Evolutionary conservation across 805 yeast species (phyloP).

Genomic region (Starmerella tilneyi): DNA sequence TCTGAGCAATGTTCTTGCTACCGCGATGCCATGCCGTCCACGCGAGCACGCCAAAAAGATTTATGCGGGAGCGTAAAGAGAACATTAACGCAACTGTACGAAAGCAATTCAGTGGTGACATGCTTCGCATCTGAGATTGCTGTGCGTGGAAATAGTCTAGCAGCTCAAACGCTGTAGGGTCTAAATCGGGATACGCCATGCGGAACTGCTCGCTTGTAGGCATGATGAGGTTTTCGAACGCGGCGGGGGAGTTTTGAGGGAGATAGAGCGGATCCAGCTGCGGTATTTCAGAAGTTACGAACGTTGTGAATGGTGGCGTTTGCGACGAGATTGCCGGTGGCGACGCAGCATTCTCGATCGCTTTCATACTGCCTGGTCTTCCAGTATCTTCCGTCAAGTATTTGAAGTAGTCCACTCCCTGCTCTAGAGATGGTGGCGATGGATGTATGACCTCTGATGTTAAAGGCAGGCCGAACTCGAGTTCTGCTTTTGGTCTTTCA

Average conservation of each 20-base stretch:
- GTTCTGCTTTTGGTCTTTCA: no score
- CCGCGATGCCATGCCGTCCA: slow-evolving; percentile 41
- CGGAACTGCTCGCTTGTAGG: neutral
- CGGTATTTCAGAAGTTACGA: neutral
- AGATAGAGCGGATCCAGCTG: neutral
- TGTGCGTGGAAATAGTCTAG: slow-evolving; percentile 43
- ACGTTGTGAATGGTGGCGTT: neutral
- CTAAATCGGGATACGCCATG: slow-evolving; percentile 29
- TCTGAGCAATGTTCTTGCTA: slow-evolving; percentile 28
- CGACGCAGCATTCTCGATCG: neutral
- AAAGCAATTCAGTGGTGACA: slow-evolving; percentile 45
- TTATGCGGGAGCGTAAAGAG: slow-evolving; percentile 42
- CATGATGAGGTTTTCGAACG: neutral
- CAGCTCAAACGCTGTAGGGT: slow-evolving; percentile 37
- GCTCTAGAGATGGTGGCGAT: neutral
- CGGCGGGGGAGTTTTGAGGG: neutral
- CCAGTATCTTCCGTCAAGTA: neutral
- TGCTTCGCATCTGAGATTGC: slow-evolving; percentile 40
- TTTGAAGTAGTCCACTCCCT: neutral
- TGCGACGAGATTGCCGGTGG: neutral
- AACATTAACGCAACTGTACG: slow-evolving; percentile 43
- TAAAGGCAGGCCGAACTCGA: no score
- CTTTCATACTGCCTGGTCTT: no score
- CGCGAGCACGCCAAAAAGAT: slow-evolving; percentile 44
- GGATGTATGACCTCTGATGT: no score